Evolutionary conservation across 805 yeast genomes (phyloP), one percentile per base, ranked within the genome.

Genomic region (Candida morakotiae): DNA sequence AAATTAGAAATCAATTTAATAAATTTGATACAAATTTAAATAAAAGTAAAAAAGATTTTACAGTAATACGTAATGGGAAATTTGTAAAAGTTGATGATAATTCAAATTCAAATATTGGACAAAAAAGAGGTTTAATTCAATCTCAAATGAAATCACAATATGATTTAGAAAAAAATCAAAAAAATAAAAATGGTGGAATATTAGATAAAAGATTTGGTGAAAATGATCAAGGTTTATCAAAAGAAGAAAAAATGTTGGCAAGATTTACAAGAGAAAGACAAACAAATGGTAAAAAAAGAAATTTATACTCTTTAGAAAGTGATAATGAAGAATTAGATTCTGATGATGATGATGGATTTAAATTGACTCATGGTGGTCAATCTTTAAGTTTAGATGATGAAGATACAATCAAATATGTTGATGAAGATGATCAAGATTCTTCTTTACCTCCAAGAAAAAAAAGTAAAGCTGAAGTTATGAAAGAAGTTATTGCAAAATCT

Each of bases 181-280:
- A 80, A 51, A 84, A 86, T 47, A 84, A 75, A 56, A 78, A 71
- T 26, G 96, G 97, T 36, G 87, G 86, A 2, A 53, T 93, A 10
- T 58, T 79, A 2, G 98, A 93, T 67, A 74, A 88, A 47, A 78
- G 96, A 62, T 91, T 93, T 59, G 99, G 98, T 56, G 98, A 93
- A 55, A 75, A 76, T 45, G 82, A 87, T 58, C 48, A 51, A 33
- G 59, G 68, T 33, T 53, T 93, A 68, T 75, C 83, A n/a, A 80
- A 80, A 9, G 98, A 93, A 60, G 96, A 93, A 48, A 87, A 84
- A 59, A 88, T 88, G 96, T 75, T 93, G 62, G 96, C 84, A 55
- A 80, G 98, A 66, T 93, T 87, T 67, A 86, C 96, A 3, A 78
- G 82, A 39, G 98, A 91, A 65, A 74, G 85, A 55, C 94, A 87